Base-by-base conservation (phyloP, 1,284 basidiomycete species). In the Phenoliferia sp. region DNA sequence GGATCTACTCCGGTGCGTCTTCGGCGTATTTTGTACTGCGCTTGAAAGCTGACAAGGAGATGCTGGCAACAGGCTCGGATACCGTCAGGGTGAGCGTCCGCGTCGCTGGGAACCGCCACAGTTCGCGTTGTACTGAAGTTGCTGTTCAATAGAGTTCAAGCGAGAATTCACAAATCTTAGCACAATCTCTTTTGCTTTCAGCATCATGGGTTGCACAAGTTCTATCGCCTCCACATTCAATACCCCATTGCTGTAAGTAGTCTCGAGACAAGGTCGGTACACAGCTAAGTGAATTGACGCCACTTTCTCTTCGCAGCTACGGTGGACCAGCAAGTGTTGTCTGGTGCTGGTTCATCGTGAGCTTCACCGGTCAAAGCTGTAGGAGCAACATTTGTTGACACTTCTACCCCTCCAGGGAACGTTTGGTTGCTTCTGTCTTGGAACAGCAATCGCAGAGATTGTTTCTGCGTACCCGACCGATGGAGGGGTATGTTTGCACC, bases 221-320 rank as follows among this genome's bases (percentile, higher is more conserved):
- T 89, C 87, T 71, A 85, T 92, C 54, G 85, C 90, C 1, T 90
- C 86, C 32, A 91, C 90, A 0, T 89, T 92, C 81, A 88, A 90
- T 73, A 90, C 88, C 0, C 90, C 90, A 0, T 80, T 92, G 50
- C 80, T 85, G 19, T 82, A 87, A 2, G 90, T 89, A 16, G n/a
- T 16, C 17, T 31, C 54, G 19, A 28, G 17, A 9, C 17, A 31
- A 17, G 54, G 22, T 26, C 32, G 19, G 26, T 56, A 44, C 39
- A 44, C 12, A 44, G 39, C 39, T 44, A 44, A 44, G 12, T 22
- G 22, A 12, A 44, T 22, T n/a, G n/a, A n/a, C n/a, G n/a, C n/a
- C n/a, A n/a, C n/a, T n/a, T n/a, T n/a, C n/a, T n/a, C n/a, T n/a
- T n/a, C n/a, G n/a, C 39, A 44, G 39, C 39, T 52, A 52, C 87